Base-by-base conservation (phyloP, 2,329 filamentous ascomycete genomes). In the Diaporthe sp. region DNA sequence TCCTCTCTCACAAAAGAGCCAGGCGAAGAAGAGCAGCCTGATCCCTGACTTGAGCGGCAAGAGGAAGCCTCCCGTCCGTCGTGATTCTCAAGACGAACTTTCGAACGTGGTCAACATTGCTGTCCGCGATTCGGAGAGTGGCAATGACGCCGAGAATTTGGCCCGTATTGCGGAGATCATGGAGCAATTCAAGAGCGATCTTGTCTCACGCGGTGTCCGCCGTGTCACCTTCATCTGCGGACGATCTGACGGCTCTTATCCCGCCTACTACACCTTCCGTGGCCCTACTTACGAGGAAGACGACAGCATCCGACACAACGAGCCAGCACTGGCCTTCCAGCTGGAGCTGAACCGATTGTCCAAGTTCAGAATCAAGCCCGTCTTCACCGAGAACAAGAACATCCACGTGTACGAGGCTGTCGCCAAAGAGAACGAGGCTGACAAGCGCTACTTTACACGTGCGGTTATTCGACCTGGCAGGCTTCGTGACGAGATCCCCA, bases 331-430 rank as follows among this genome's bases (percentile, higher is more conserved):
- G 84, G 96, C 97, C 82, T 99, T 98, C 94, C 97, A 99, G 89
- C 94, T 98, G 84, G 97, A 99, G 86, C 92, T 99, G 78, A 94
- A 93, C 76, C 94, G 97, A 84, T 91, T 99, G 42, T 94, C 94
- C 82, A 98, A 98, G 88, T 99, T 99, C 91, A 93, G 95, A 87
- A 98, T 98, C 87, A 97, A 96, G 88, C 96, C 97, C 2, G 95
- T 99, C 70, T 99, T 99, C 87, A 98, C 97, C 0, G 96, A 98
- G 86, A 99, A 99, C 89, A 94, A 97, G 83, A 98, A 98, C 86
- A 98, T 99, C 79, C 97, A 99, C 88, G 96, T 99, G 76, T 99
- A 98, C 86, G 96, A 98, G 89, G 97, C 95, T 79, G 88, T 98
- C 81, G 97, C 97, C 82, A 99, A 98, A 89, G 94, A 94, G 68